Percentiles rank a stretch among this genome's conserved stretches.
These are phyloP conservation scores for Oryza glumipatula DNA, from an alignment of 176 grass and related monocot genomes.

Conservation along the genomic window DNA sequence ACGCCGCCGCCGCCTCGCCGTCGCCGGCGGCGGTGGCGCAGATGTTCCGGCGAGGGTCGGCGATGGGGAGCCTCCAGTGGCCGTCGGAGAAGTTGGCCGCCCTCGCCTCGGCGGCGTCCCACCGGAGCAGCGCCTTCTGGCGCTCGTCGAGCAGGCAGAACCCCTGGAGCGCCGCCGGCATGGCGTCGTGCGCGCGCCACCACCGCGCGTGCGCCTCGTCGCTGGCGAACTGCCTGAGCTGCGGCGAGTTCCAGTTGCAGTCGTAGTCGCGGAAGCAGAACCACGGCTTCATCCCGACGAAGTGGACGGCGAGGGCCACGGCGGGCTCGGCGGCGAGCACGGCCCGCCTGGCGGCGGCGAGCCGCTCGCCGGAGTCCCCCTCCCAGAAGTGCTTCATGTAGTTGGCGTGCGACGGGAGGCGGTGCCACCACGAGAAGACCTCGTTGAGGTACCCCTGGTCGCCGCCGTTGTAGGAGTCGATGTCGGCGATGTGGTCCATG, in stretches of 20 bases:
- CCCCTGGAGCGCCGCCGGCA: not conserved
- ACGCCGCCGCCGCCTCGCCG: not conserved
- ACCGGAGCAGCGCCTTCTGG: conserved; percentile 58
- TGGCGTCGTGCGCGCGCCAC: conserved; percentile 59
- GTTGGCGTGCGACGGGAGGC: conserved; percentile 53
- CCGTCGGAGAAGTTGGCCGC: conserved; percentile 48
- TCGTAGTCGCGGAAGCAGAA: conserved; percentile 72
- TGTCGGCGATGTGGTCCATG: conserved; percentile 48
- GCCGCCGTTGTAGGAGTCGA: conserved; percentile 62
- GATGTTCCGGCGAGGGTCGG: conserved; percentile 42
- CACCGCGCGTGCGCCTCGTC: conserved; percentile 63
- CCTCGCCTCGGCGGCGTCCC: conserved; percentile 39
- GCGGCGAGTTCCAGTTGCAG: conserved; percentile 65
- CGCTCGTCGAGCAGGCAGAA: conserved; percentile 56
- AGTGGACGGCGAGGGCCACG: conserved; percentile 55
- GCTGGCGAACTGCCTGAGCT: conserved; percentile 61
- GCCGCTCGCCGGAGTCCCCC: conserved; percentile 42
- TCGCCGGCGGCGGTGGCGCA: conserved; percentile 16
- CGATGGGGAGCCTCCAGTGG: conserved; percentile 32
- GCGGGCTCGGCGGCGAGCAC: conserved; percentile 57
- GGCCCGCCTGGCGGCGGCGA: conserved; percentile 3
- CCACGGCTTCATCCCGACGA: conserved; percentile 64
- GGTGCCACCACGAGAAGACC: conserved; percentile 70
- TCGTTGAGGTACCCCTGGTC: conserved; percentile 72
- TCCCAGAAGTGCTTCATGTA: conserved; percentile 73